Conservation (phyloP, 2,329 filamentous ascomycete genomes). For the Botrytis fragariae region DNA sequence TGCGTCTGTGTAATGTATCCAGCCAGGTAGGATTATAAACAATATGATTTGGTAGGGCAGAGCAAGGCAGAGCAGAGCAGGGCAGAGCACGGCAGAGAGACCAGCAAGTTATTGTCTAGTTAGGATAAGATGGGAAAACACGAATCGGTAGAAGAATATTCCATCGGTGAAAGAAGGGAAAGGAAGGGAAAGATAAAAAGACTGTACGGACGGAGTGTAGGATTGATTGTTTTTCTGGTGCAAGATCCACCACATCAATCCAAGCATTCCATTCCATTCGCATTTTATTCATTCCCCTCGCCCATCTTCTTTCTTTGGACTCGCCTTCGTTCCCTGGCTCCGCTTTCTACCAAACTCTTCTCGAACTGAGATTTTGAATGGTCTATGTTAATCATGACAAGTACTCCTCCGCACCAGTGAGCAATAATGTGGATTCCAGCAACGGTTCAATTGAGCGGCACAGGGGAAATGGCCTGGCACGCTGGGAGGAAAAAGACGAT, state of each 20-base stretch:
- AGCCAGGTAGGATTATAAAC: background rate
- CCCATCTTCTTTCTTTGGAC: background rate
- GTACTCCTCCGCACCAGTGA: background rate
- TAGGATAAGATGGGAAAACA: background rate
- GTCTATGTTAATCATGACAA: background rate
- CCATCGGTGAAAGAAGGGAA: background rate
- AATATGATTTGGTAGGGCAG: background rate
- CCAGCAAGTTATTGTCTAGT: background rate
- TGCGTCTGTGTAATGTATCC: background rate
- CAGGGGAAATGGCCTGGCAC: background rate
- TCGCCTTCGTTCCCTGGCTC: background rate
- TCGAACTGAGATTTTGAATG: background rate
- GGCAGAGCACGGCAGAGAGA: background rate
- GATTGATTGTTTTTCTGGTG: too few relatives aligned
- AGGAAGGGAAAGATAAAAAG: background rate
- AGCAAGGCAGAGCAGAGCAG: background rate
- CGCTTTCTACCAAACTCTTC: background rate
- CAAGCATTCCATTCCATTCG: background rate
- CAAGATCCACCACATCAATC: background rate
- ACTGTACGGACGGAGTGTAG: background rate
- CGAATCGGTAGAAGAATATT: background rate
- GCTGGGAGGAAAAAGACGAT: background rate
- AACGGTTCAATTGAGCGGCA: conserved; percentile 1
- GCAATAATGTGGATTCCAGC: background rate
- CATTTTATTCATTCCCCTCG: too few relatives aligned